Evolutionary conservation across 179 eudicot genomes (phyloP), one percentile per base, ranked within the genome.

Genomic region (Silene noctiflora): DNA sequence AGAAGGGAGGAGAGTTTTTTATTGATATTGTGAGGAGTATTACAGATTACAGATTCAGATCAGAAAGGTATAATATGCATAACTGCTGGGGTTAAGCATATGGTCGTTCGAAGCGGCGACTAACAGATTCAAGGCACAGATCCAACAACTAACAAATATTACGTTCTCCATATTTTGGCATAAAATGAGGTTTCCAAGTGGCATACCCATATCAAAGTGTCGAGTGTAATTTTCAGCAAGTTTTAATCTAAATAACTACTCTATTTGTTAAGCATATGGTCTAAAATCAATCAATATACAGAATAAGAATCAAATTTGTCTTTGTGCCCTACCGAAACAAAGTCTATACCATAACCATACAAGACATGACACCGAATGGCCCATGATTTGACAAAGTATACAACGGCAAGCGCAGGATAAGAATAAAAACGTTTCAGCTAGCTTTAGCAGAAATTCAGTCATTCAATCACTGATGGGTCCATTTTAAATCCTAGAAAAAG

Each of bases 371-470:
- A 66, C 42, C 24, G 31, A 7, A 58, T 55, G 44, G 62, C 59
- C 16, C 44, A 62, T 25, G 65, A 39, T 16, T 27, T 53, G 16
- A 59, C 24, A 62, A 19, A 44, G 39, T 60, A 44, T 11, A 20
- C 31, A 60, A n/a, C 35, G 9, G 46, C 68, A n/a, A 29, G 24
- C 31, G 19, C 39, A 27, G 68, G 33, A n/a, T 55, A 58, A 72
- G 20, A 9, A 35, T 2, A 22, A 24, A n/a, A 24, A 24, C 0
- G 12, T 13, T 4, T 70, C 64, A 48, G 21, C 66, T 20, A 24
- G 73, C 67, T 6, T 13, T 71, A 71, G 22, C 74, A 71, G 62
- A 44, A 63, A 27, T 25, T 12, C 39, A 71, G 14, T 71, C 74
- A 71, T 25, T 19, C 39, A 33, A 60, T 25, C 14, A 51, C 3